Evolutionary conservation across 2,329 filamentous ascomycete genomes (phyloP), one percentile per base, ranked within the genome.

Genomic region (Aspergillus fijiensis): DNA sequence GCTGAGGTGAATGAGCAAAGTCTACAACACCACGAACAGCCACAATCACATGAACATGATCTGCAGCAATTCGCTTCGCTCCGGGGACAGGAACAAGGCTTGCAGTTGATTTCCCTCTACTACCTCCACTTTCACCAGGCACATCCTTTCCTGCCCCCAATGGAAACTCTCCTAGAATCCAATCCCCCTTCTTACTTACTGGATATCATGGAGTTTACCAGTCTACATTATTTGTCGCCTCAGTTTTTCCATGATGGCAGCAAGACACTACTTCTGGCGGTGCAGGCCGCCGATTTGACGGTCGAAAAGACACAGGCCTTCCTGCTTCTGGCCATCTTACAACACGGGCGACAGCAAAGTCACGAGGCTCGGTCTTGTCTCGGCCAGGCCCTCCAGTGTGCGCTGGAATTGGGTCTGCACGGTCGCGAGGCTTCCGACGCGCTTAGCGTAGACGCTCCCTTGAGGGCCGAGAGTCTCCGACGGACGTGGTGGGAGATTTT

Each of bases 401-500:
- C 50, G n/a, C 19, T 58, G 14, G 39, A 58, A 2, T 27, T 58
- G 14, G 49, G 49, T 3, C 49, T 58, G 19, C 35, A 58, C 14
- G 23, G 21, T 21, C 33, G 51, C 9, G 55, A 56, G 49, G 35
- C 29, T 25, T 61, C 59, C 2, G 51, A 55, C 2, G 33, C 19
- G 4, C 11, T 58, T 11, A 21, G 49, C 3, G 21, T 49, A 6
- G 47, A 55, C 9, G 48, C 47, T 39, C 47, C 59, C 12, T 7
- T 58, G 3, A 12, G 47, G 11, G 56, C 55, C 2, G 51, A 61
- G 35, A 59, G 55, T 29, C 25, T 54, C 5, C 59, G 59, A 6
- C 59, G 59, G 2, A 61, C 59, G 5, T 61, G 59, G 59, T 61
- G 59, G 59, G 59, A 61, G 27, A 58, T 61, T 5, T 47, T 61